Conservation (phyloP, 108 stramenopile species). For the Craspedostauros australis region DNA sequence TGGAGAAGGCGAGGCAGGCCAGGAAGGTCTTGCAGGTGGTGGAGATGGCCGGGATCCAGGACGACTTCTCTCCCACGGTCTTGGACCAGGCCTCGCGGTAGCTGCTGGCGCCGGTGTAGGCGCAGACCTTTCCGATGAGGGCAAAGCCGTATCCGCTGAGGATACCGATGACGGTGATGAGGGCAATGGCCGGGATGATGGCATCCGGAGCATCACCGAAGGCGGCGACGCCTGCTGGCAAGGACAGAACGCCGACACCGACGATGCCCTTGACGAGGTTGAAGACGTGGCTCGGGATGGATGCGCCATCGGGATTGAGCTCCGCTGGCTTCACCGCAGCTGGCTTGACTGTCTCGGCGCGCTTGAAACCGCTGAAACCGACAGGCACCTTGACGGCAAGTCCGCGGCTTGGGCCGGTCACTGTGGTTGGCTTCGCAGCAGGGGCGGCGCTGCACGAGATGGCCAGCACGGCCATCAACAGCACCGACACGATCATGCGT, state of each 20-base stretch:
- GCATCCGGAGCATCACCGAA: slow-evolving; percentile 84
- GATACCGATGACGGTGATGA: slow-evolving; percentile 74
- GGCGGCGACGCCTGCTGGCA: slow-evolving; percentile 90
- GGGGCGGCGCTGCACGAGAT: too few relatives aligned
- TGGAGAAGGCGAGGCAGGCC: slow-evolving; percentile 87
- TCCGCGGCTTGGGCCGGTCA: too few relatives aligned
- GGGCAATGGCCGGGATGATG: slow-evolving; percentile 65
- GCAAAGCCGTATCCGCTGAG: slow-evolving; percentile 86
- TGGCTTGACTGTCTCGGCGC: too few relatives aligned
- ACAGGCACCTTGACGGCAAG: too few relatives aligned
- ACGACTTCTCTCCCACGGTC: slow-evolving; percentile 55
- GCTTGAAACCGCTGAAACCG: too few relatives aligned
- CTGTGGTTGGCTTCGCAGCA: too few relatives aligned
- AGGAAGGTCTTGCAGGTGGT: slow-evolving; percentile 82
- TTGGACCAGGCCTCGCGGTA: slow-evolving; percentile 91
- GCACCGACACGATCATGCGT: too few relatives aligned
- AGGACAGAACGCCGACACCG: slow-evolving; percentile 85
- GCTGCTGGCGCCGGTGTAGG: slow-evolving; percentile 65
- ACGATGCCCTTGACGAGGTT: slow-evolving; percentile 92
- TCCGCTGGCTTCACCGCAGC: too few relatives aligned
- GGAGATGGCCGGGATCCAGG: slow-evolving; percentile 83
- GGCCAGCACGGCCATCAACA: too few relatives aligned
- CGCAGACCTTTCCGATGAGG: slow-evolving; percentile 76
- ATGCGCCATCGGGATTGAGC: slow-evolving; percentile 30
- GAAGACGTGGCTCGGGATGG: slow-evolving; percentile 67